Conservation (phyloP, 495 filamentous ascomycete genomes). For the Rhypophila decipiens region DNA sequence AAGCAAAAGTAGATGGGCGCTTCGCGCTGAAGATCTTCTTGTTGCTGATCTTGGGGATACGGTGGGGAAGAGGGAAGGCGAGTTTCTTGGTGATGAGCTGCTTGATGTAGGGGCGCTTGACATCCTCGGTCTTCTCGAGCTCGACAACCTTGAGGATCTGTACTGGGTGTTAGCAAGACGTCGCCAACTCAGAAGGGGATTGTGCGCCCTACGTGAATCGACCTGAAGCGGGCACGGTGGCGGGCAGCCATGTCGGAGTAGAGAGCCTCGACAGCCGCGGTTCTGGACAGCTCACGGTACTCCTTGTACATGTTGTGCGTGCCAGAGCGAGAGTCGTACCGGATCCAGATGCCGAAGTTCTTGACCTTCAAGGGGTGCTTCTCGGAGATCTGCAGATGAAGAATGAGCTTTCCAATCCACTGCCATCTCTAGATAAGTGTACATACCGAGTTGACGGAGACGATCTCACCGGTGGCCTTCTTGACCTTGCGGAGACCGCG, state of each 20-base stretch:
- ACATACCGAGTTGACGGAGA: conserved; percentile 90
- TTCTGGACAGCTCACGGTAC: conserved; percentile 96
- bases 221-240: conserved; percentile 95
- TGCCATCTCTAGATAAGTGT: conserved; percentile 3
- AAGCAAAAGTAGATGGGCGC: conserved; percentile 83
- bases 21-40: conserved; percentile 87
- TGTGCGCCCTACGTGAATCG: conserved; percentile 75
- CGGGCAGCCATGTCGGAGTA: conserved; percentile 99
- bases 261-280: conserved; percentile 88
- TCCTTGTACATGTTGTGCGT: conserved; percentile 99
- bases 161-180: conserved; percentile 20
- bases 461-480: conserved; percentile 99
- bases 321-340: conserved; percentile 98
- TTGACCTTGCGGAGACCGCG: conserved; percentile 98
- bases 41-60: conserved; percentile 66
- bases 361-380: conserved; percentile 98
- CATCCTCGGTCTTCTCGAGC: conserved; percentile 81
- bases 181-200: not conserved
- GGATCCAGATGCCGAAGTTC: conserved; percentile 99
- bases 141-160: conserved; percentile 98
- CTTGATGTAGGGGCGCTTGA: conserved; percentile 98
- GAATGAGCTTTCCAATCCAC: conserved; percentile 6
- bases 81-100: conserved; percentile 92
- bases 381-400: conserved; percentile 72
- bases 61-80: conserved; percentile 98